Evolutionary conservation across 352 stramenopile species (phyloP), one percentile per base, ranked within the genome.

Genomic region (Globisporangium lucens): DNA sequence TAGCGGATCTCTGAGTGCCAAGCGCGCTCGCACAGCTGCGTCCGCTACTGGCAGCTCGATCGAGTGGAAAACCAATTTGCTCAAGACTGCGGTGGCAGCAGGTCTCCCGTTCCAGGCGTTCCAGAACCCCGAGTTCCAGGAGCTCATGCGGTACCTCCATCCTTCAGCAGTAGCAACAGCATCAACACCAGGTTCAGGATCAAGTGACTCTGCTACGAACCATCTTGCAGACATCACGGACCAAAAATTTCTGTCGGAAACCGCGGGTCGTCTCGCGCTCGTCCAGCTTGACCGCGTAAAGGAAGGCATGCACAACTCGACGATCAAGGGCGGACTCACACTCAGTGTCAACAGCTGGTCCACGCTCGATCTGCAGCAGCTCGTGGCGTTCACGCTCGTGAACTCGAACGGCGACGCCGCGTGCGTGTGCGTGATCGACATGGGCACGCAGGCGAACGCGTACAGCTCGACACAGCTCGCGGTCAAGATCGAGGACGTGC

Each of bases 251-350:
- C 52, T 91, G 2, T 51, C 75, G 27, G 75, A 87, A 9, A 78
- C 65, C 0, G 79, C 79, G 2, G 36, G 56, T 0, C 74, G 70
- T 4, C 57, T 95, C 3, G 83, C 79, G 0, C 56, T 35, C 1
- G 61, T 70, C n/a, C 87, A 95, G 66, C 66, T 93, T 13, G 80
- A 91, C 35, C 86, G 83, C 22, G 80, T 95, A 29, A 92, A 93
- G 53, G 83, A 95, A 80, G 83, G 82, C 15, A 93, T 89, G 82
- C 73, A 88, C 17, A 91, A 94, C 57, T 91, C 83, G 55, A 92
- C 80, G 6, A 87, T 91, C 70, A 95, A 93, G 56, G 83, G 83
- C 51, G 85, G 84, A 0, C 79, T 95, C 30, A 93, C 82, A 35
- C 69, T 95, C 27, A 95, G 87, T 60, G 62, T 93, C 47, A 86